phyloP scores from a whole-genome alignment of 257 asterid genomes.

The Fraxinus anomala region DNA sequence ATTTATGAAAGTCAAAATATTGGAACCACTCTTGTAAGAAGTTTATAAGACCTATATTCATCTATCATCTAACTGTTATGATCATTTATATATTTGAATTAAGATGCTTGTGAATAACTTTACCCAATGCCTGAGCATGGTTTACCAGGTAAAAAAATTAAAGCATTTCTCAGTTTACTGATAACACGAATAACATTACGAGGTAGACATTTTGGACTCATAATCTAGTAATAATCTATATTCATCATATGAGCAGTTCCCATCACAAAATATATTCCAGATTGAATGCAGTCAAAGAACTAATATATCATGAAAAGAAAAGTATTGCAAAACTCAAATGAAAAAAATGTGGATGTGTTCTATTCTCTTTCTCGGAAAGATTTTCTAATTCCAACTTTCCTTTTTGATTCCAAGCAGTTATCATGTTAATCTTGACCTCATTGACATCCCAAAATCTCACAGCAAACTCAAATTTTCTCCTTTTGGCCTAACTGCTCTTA shows the following conservation, averaged over 20 bases:
- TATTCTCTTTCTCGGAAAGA: background rate
- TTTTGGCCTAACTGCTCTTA: background rate
- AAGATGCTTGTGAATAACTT: constrained; percentile 1
- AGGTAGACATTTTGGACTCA: background rate
- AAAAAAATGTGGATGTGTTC: background rate
- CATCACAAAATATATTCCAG: background rate
- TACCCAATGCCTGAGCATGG: background rate
- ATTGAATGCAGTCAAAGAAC: background rate
- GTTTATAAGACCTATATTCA: background rate
- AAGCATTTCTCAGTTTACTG: background rate
- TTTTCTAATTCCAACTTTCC: background rate
- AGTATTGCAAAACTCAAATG: background rate
- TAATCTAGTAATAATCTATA: background rate
- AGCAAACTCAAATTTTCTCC: constrained; percentile 4
- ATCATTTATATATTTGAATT: background rate
- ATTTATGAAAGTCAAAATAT: background rate
- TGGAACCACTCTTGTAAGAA: background rate
- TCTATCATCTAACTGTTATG: background rate
- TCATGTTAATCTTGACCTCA: background rate
- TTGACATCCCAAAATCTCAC: background rate
- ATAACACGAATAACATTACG: background rate
- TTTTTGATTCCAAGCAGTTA: background rate
- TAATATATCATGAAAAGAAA: background rate
- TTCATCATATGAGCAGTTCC: background rate
- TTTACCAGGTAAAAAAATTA: background rate